phyloP scores from a whole-genome alignment of 75 land plant genomes.

The Cryptomeria japonica region DNA sequence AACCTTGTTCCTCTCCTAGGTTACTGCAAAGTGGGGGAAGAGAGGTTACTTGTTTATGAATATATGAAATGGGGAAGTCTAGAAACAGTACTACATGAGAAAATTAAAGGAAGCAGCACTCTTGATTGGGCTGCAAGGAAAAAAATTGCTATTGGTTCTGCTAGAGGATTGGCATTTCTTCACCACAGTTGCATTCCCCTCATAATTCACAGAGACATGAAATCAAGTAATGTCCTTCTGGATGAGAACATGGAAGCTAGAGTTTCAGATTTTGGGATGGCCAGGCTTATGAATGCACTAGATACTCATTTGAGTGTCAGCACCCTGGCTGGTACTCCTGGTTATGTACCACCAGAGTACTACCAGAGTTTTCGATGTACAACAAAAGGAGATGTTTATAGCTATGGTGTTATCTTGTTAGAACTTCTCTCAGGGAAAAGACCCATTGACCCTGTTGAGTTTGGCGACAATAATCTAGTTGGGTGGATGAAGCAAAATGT shows the following conservation, averaged over 20 bases:
- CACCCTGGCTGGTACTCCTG: constrained; percentile 81
- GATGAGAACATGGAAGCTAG: constrained; percentile 71
- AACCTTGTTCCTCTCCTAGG: constrained; percentile 84
- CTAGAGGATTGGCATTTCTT: constrained; percentile 82
- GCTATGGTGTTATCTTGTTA: constrained; percentile 68
- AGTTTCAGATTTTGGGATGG: constrained; percentile 88
- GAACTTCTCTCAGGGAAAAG: constrained; percentile 70
- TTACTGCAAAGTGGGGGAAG: constrained; percentile 72
- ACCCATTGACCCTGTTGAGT: constrained; percentile 63
- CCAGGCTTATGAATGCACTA: constrained; percentile 62
- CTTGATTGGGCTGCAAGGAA: constrained; percentile 69
- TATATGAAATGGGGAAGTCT: constrained; percentile 80
- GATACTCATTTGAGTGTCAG: constrained; percentile 79
- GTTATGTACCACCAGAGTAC: constrained; percentile 86
- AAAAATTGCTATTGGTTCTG: constrained; percentile 75
- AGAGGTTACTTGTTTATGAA: constrained; percentile 74
- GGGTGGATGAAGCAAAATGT: constrained; percentile 75
- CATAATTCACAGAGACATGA: constrained; percentile 89
- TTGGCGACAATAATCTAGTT: constrained; percentile 73
- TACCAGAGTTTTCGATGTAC: constrained; percentile 86
- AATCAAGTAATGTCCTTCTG: constrained; percentile 79
- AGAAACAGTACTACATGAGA: constrained; percentile 63
- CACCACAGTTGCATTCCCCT: constrained; percentile 88
- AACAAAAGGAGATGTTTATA: constrained; percentile 76
- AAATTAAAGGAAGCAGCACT: constrained; percentile 18